Evolutionary conservation across 1,139 yeast genomes (phyloP).

Genomic region (Yamadazyma friedrichii): DNA sequence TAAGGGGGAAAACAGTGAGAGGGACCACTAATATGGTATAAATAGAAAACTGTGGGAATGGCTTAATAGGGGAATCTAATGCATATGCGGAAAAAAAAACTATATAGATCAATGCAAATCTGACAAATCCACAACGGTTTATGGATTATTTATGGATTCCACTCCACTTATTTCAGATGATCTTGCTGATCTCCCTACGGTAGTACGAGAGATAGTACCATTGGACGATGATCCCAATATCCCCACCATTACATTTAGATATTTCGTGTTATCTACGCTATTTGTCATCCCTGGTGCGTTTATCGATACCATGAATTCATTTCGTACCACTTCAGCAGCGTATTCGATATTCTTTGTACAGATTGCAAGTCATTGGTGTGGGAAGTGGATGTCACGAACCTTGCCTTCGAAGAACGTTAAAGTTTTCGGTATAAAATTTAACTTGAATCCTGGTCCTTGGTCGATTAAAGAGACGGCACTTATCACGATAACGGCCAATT

Average conservation of each 20-base stretch:
- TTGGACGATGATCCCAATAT: conserved; percentile 33
- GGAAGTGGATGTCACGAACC: conserved; percentile 35
- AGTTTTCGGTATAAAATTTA: conserved; percentile 20
- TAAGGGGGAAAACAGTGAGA: too few relatives aligned
- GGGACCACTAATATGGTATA: too few relatives aligned
- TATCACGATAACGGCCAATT: conserved; percentile 44
- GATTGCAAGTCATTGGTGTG: conserved; percentile 43
- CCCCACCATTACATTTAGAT: conserved; percentile 42
- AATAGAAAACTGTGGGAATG: neutral
- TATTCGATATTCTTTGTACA: conserved; percentile 48
- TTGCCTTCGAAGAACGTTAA: conserved; percentile 27
- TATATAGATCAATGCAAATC: neutral
- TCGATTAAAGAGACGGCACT: conserved; percentile 44
- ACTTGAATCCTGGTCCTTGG: conserved; percentile 48
- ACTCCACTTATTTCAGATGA: conserved; percentile 13
- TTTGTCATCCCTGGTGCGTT: conserved; percentile 50
- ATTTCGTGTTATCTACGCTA: conserved; percentile 34
- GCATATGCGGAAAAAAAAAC: neutral
- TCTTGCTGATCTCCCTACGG: conserved; percentile 24
- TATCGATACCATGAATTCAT: conserved; percentile 47
- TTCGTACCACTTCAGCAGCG: conserved; percentile 46
- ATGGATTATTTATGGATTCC: conserved; percentile 3
- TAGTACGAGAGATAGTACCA: conserved; percentile 34
- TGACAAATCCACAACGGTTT: neutral
- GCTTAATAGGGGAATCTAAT: neutral